A percentile compares a stretch with the other conserved stretches of the same genome.
Evolutionary conservation across 129 eudicot species (phyloP).

Genomic region (Flaveria trinervia): DNA sequence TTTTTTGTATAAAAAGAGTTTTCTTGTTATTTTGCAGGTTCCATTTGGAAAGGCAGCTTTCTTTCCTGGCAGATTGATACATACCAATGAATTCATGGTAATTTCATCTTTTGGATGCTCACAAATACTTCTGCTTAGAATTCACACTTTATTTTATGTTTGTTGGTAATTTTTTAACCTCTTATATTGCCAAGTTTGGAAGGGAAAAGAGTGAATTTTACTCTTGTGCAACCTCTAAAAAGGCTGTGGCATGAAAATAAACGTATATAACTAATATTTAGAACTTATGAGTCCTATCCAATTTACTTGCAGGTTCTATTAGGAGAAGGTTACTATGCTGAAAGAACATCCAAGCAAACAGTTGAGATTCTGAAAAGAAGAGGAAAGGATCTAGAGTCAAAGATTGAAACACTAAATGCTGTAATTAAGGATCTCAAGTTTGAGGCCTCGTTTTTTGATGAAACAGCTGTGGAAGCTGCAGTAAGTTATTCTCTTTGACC

Average conservation of each 20-base stretch:
- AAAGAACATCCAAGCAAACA: conserved; percentile 90
- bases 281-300: conserved; percentile 16
- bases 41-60: conserved; percentile 94
- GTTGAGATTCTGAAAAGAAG: conserved; percentile 85
- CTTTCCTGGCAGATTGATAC: conserved; percentile 85
- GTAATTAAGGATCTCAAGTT: conserved; percentile 68
- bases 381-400: conserved; percentile 65
- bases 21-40: conserved; percentile 51
- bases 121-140: background rate
- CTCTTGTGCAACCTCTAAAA: background rate
- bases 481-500: conserved; percentile 38
- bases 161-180: background rate
- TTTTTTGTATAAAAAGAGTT: background rate
- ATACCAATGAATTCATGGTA: conserved; percentile 88
- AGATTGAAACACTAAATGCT: conserved; percentile 70
- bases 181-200: background rate
- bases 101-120: conserved; percentile 1
- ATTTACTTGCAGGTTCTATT: conserved; percentile 64
- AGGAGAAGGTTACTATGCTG: conserved; percentile 87
- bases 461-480: conserved; percentile 77
- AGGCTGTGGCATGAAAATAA: background rate
- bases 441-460: conserved; percentile 79
- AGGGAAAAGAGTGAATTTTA: background rate
- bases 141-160: background rate
- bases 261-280: conserved; percentile 13